Percentiles rank a stretch among this genome's conserved stretches.
phyloP scores from a whole-genome alignment of 441 rosid genomes.

The Populus hybrid region DNA sequence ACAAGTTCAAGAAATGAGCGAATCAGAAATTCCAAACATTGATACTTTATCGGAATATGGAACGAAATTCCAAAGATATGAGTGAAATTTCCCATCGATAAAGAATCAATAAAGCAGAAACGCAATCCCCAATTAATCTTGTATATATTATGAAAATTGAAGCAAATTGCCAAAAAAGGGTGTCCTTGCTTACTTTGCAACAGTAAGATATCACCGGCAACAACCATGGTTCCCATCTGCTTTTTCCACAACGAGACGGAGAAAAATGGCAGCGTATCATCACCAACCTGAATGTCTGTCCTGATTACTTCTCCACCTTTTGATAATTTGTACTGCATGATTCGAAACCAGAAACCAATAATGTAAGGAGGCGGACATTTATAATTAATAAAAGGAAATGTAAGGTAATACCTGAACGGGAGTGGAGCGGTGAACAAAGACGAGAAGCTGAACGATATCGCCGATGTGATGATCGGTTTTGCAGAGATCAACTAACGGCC shows the following conservation, averaged over 20 bases:
- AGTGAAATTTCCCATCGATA: no score
- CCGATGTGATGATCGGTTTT: conserved; percentile 41
- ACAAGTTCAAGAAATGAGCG: no score
- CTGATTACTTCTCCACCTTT: conserved; percentile 45
- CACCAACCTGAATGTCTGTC: conserved; percentile 60
- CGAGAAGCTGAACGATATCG: conserved; percentile 57
- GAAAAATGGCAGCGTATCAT: conserved; percentile 47
- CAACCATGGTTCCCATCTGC: conserved; percentile 31
- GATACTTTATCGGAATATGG: no score
- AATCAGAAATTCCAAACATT: no score
- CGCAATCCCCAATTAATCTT: no score
- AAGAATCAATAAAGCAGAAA: no score
- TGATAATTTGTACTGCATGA: conserved; percentile 38
- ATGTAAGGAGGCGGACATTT: neutral
- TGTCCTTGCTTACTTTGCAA: conserved; percentile 32
- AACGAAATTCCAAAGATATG: no score
- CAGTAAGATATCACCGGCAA: conserved; percentile 42
- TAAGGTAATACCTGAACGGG: conserved; percentile 43
- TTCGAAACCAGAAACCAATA: neutral
- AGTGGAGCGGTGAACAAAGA: conserved; percentile 46
- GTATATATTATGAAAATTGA: neutral
- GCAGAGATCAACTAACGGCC: conserved; percentile 52
- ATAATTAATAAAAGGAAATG: neutral
- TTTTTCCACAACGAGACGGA: conserved; percentile 53
- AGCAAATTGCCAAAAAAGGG: neutral